Evolutionary conservation across 371 early-diverging fungal species (phyloP).

Genomic region (Syncephalastrum monosporum): DNA sequence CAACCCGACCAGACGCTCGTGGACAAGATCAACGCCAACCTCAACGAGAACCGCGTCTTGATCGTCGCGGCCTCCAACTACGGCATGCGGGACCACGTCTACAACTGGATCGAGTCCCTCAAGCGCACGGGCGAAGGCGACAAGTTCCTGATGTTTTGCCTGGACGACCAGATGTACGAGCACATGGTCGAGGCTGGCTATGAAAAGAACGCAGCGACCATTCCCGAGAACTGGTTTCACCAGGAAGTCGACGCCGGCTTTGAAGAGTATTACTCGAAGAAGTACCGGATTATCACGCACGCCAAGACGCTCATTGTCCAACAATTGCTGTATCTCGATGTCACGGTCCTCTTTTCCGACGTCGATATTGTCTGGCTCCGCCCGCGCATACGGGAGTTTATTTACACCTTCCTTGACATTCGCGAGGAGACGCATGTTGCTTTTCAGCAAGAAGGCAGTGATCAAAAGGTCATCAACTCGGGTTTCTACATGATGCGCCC

Average conservation of each 20-base stretch:
- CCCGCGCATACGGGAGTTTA: conserved; percentile 31
- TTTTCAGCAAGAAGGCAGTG: conserved; percentile 40
- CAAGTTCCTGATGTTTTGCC: conserved; percentile 24
- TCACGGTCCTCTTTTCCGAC: conserved; percentile 41
- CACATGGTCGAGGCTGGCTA: conserved; percentile 25
- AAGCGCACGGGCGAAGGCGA: conserved; percentile 19
- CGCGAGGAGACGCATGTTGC: conserved; percentile 37
- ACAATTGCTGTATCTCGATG: conserved; percentile 34
- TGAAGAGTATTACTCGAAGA: conserved; percentile 17
- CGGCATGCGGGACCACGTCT: conserved; percentile 25
- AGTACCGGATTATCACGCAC: conserved; percentile 15
- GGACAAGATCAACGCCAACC: conserved; percentile 18
- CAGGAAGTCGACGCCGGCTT: conserved; percentile 13
- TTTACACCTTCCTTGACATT: conserved; percentile 25
- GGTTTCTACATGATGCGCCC: conserved; percentile 47
- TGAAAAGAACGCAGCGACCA: conserved; percentile 15
- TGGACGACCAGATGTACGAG: conserved; percentile 22
- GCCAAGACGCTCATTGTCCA: conserved; percentile 43
- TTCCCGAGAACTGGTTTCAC: conserved; percentile 25
- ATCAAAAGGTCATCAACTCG: conserved; percentile 30
- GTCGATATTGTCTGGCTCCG: conserved; percentile 44
- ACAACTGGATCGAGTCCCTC: conserved; percentile 32
- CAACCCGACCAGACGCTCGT: conserved; percentile 10
- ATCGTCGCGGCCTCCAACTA: conserved; percentile 22
- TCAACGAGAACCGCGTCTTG: conserved; percentile 11